Evolutionary conservation across 169 alveolate genomes (phyloP).

Genomic region (Plasmodium fragile): DNA sequence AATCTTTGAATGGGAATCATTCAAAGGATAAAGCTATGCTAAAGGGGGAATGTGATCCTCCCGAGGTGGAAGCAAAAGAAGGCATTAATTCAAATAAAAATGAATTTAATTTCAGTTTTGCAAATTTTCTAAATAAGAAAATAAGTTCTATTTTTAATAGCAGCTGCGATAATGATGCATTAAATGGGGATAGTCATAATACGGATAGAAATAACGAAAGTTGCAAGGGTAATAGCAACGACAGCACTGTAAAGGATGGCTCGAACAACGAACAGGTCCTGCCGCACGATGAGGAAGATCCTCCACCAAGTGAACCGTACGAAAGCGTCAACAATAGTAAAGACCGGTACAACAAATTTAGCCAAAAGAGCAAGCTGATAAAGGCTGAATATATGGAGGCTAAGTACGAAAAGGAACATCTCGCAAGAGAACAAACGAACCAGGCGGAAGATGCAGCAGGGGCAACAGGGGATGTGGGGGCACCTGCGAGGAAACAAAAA

Average conservation of each 20-base stretch:
- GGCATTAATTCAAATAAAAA: not conserved
- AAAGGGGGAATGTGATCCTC: not conserved
- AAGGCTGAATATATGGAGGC: constrained; percentile 4
- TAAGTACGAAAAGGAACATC: not conserved
- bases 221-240: not conserved
- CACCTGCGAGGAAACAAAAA: not conserved
- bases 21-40: not conserved
- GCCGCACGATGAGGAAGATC: not conserved
- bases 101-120: constrained; percentile 15
- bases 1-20: not conserved
- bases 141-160: constrained; percentile 18
- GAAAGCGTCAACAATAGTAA: not conserved
- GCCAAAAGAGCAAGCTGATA: not conserved
- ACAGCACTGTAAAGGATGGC: not conserved
- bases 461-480: not conserved
- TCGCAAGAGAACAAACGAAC: not conserved
- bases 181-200: not conserved
- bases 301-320: not conserved
- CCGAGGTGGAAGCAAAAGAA: constrained; percentile 8
- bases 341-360: not conserved
- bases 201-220: not conserved
- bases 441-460: not conserved
- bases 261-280: not conserved
- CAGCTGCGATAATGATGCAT: not conserved
- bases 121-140: constrained; percentile 14